Conservation (phyloP, 2,329 filamentous ascomycete genomes). For the Alternaria sp. region DNA sequence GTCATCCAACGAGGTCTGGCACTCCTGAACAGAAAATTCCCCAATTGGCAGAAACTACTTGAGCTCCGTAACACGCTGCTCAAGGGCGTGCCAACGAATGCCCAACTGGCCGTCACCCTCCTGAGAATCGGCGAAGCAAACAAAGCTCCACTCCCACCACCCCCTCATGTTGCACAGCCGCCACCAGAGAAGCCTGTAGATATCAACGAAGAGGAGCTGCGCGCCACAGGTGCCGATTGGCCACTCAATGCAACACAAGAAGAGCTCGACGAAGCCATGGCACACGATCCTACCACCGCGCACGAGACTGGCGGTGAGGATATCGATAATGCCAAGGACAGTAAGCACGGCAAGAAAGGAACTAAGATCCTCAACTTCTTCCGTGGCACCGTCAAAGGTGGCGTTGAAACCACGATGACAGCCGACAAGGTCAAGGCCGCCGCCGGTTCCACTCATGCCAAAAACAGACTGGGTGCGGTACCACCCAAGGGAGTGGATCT, state of each 20-base stretch:
- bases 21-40: slow-evolving; percentile 69
- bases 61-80: slow-evolving; percentile 79
- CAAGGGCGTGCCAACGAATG: slow-evolving; percentile 85
- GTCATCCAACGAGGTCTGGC: slow-evolving; percentile 68
- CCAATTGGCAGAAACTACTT: slow-evolving; percentile 78
- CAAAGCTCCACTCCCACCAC: slow-evolving; percentile 76
- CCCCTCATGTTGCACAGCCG: slow-evolving; percentile 56
- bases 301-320: slow-evolving; percentile 62
- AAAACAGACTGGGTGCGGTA: slow-evolving; percentile 76
- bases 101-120: slow-evolving; percentile 81
- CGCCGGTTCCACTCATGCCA: slow-evolving; percentile 67
- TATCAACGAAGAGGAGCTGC: slow-evolving; percentile 60
- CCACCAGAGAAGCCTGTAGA: slow-evolving; percentile 62
- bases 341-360: slow-evolving; percentile 59
- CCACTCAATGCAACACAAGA: slow-evolving; percentile 69
- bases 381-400: slow-evolving; percentile 74
- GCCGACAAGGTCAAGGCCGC: slow-evolving; percentile 77
- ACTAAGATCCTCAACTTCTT: slow-evolving; percentile 70
- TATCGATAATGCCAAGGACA: slow-evolving; percentile 59
- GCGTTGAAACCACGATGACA: slow-evolving; percentile 75
- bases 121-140: slow-evolving; percentile 84
- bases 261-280: slow-evolving; percentile 72
- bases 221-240: slow-evolving; percentile 61
- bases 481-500: slow-evolving; percentile 57
- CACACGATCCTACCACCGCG: slow-evolving; percentile 56